Conservation (phyloP, 345 rosid genomes). For the Anastatica hierochuntica region DNA sequence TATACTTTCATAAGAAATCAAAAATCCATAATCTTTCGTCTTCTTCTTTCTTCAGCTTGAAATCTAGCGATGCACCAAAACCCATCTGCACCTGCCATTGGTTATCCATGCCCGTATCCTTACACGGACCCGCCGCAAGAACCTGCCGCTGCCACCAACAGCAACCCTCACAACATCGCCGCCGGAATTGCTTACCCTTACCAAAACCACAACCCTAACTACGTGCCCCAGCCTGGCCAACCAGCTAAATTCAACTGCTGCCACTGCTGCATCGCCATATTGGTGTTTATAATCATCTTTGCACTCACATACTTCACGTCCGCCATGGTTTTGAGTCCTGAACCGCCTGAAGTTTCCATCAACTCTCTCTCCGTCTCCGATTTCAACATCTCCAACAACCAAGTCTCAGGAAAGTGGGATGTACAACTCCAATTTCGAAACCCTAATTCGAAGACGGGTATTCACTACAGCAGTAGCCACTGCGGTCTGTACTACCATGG, state of each 20-base stretch:
- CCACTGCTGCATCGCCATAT: conserved; percentile 28
- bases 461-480: conserved; percentile 30
- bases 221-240: conserved; percentile 30
- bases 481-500: conserved; percentile 20
- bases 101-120: conserved; percentile 38
- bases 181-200: conserved; percentile 37
- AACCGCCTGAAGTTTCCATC: conserved; percentile 40
- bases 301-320: conserved; percentile 42
- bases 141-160: conserved; percentile 31
- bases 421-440: conserved; percentile 39
- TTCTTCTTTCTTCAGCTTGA: background rate
- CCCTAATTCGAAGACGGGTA: conserved; percentile 64
- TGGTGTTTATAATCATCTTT: conserved; percentile 28
- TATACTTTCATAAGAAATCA: too few relatives aligned
- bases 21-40: too few relatives aligned
- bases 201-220: conserved; percentile 35
- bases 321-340: conserved; percentile 70
- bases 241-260: conserved; percentile 44
- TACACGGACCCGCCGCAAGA: conserved; percentile 8
- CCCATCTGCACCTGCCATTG: conserved; percentile 39
- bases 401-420: conserved; percentile 47
- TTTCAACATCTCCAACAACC: conserved; percentile 37
- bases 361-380: conserved; percentile 47
- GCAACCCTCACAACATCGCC: conserved; percentile 29
- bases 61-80: conserved; percentile 28